These are phyloP conservation scores for Tilletiaria anomala DNA, from an alignment of 1,284 basidiomycete species.

Conservation along the genomic window DNA sequence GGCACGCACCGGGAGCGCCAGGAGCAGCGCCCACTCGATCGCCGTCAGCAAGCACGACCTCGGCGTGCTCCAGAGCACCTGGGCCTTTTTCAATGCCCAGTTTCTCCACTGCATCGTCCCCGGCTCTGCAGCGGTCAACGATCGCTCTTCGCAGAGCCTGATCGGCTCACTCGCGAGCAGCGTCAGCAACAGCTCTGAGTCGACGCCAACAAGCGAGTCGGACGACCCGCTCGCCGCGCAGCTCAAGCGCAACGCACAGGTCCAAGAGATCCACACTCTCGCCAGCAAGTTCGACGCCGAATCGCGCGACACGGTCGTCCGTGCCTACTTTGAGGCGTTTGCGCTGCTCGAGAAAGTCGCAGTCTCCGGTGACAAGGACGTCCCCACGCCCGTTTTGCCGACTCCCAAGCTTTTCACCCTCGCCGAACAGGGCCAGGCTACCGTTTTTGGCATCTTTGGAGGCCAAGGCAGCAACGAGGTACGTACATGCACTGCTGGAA, in stretches of 20 bases:
- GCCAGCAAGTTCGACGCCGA: slow-evolving; percentile 61
- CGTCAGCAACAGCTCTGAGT: no score
- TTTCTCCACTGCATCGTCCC: no score
- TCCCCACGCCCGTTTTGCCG: slow-evolving; percentile 45
- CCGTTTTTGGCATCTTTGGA: slow-evolving; percentile 84
- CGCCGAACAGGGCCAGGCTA: slow-evolving; percentile 55
- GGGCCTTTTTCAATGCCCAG: slow-evolving; percentile 17
- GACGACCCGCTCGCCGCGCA: neutral
- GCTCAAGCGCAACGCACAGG: neutral
- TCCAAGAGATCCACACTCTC: slow-evolving; percentile 62
- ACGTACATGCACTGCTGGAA: slow-evolving; percentile 30
- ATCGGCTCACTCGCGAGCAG: no score
- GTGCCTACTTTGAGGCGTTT: slow-evolving; percentile 66
- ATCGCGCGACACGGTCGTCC: slow-evolving; percentile 59
- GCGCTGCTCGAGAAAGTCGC: slow-evolving; percentile 54
- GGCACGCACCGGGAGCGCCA: slow-evolving; percentile 7
- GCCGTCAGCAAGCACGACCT: slow-evolving; percentile 60
- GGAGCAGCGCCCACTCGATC: slow-evolving; percentile 49
- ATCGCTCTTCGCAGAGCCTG: no score
- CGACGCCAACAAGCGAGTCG: slow-evolving; percentile 5
- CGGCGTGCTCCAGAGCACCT: slow-evolving; percentile 50
- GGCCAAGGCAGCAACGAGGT: slow-evolving; percentile 94
- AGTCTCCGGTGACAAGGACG: slow-evolving; percentile 10
- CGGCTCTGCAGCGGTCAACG: no score
- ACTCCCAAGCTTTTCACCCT: slow-evolving; percentile 59